Evolutionary conservation across 352 stramenopile genomes (phyloP).

Genomic region (Phytophthora idaei): DNA sequence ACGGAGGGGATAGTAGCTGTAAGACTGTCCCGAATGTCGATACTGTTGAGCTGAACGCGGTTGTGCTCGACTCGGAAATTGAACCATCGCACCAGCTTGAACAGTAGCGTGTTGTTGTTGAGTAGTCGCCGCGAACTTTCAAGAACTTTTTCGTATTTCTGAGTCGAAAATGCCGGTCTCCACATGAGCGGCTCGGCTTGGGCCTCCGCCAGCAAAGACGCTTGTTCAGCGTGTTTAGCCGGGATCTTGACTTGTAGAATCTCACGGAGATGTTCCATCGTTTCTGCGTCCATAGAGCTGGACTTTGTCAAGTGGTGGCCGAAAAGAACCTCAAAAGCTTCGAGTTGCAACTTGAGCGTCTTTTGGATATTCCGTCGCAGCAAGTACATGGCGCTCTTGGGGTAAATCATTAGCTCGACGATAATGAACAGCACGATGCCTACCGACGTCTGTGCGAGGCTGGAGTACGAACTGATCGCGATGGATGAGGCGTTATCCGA

Average conservation of each 20-base stretch:
- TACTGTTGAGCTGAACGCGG: constrained; percentile 42
- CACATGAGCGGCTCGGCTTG: constrained; percentile 67
- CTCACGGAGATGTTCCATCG: constrained; percentile 46
- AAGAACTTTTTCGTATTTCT: constrained; percentile 73
- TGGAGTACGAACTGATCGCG: constrained; percentile 74
- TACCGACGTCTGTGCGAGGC: constrained; percentile 74
- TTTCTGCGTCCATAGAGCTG: constrained; percentile 53
- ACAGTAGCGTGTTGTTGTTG: constrained; percentile 81
- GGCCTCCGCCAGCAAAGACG: constrained; percentile 55
- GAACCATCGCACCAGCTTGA: constrained; percentile 77
- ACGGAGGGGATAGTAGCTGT: background rate
- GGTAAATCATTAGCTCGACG: constrained; percentile 61
- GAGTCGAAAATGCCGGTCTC: constrained; percentile 62
- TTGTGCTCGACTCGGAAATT: constrained; percentile 57
- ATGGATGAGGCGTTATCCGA: constrained; percentile 41
- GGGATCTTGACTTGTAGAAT: constrained; percentile 67
- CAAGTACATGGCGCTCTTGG: constrained; percentile 59
- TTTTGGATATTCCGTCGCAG: constrained; percentile 73
- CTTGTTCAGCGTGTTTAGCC: constrained; percentile 50
- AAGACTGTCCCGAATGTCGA: constrained; percentile 53
- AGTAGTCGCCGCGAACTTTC: constrained; percentile 66
- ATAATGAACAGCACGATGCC: constrained; percentile 78
- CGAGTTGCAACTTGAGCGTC: constrained; percentile 59
- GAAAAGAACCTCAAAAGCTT: constrained; percentile 66
- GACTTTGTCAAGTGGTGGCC: constrained; percentile 62